phyloP scores from a whole-genome alignment of 228 moss, liverwort and hornwort species.

The Sphagnum magellanicum region DNA sequence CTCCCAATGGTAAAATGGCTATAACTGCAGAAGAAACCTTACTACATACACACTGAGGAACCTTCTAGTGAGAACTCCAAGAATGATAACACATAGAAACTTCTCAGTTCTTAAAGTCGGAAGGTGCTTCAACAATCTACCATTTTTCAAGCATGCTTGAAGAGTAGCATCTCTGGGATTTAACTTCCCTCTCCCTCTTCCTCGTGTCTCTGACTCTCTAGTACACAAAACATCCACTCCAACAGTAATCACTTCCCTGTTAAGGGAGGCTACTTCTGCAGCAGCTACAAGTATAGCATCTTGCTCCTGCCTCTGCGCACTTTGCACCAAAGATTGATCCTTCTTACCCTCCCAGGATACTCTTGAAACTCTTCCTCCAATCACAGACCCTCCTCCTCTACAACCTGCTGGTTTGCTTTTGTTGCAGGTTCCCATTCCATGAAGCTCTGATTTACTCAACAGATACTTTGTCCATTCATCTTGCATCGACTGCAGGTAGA shows the following conservation, averaged over 20 bases:
- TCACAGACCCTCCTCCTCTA: constrained; percentile 64
- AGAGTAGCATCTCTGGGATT: no score
- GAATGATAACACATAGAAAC: no score
- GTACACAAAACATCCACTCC: constrained; percentile 25
- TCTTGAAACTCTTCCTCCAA: constrained; percentile 40
- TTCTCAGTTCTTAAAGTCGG: no score
- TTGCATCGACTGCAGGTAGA: constrained; percentile 63
- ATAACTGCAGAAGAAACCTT: no score
- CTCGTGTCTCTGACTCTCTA: constrained; percentile 30
- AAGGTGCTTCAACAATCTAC: no score
- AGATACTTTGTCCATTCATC: constrained; percentile 93
- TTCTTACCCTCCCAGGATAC: constrained; percentile 1
- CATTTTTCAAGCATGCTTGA: no score
- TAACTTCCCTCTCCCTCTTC: constrained; percentile 26
- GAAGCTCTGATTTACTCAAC: constrained; percentile 84
- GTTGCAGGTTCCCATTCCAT: constrained; percentile 71
- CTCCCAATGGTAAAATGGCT: no score
- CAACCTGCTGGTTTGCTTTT: constrained; percentile 44
- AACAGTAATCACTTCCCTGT: constrained; percentile 58
- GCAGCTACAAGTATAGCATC: constrained; percentile 78
- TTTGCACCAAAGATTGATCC: not conserved
- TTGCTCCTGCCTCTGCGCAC: constrained; percentile 63
- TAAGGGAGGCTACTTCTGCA: constrained; percentile 49
- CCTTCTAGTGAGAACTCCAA: no score
- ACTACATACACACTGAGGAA: no score